These are phyloP conservation scores for Phytophthora fragariaefolia DNA, from an alignment of 352 stramenopile genomes.

Conservation along the genomic window DNA sequence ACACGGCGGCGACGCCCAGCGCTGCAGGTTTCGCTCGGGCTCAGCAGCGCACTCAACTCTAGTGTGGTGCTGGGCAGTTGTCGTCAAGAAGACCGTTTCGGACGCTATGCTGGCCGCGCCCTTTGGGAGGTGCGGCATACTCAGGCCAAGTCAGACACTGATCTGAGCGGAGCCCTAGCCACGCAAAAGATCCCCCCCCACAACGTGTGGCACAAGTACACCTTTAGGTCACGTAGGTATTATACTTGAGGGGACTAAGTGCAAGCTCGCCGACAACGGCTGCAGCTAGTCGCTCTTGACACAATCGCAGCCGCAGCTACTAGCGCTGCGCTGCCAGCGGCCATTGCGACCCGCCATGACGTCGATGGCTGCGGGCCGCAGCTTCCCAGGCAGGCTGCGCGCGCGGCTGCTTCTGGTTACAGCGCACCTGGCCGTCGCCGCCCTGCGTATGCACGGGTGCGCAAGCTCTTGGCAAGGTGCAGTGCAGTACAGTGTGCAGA, in stretches of 20 bases:
- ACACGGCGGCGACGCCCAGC: not conserved
- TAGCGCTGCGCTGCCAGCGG: too few relatives aligned
- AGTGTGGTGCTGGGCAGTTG: constrained; percentile 10
- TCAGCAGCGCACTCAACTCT: too few relatives aligned
- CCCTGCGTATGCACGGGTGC: constrained; percentile 28
- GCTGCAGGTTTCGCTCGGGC: too few relatives aligned
- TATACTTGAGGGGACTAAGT: too few relatives aligned
- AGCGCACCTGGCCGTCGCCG: constrained; percentile 4
- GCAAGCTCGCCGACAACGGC: not conserved
- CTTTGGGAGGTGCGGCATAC: constrained; percentile 8
- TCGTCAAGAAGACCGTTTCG: constrained; percentile 18
- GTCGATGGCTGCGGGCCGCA: not conserved
- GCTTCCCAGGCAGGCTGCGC: not conserved
- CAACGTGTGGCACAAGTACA: too few relatives aligned
- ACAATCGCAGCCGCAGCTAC: too few relatives aligned
- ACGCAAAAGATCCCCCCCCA: constrained; percentile 18
- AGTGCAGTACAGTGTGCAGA: too few relatives aligned
- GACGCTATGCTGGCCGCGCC: constrained; percentile 17
- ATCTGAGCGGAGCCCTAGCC: constrained; percentile 16
- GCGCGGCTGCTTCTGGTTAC: constrained; percentile 11
- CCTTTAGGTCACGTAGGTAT: too few relatives aligned
- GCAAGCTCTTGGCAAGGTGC: too few relatives aligned
- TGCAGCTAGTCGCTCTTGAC: not conserved
- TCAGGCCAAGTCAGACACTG: constrained; percentile 19
- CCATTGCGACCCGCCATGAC: not conserved